Percentiles rank a stretch among this genome's conserved stretches.
These are phyloP conservation scores for Leishmania aethiopica DNA, from an alignment of 208 protist genomes.

Conservation along the genomic window DNA sequence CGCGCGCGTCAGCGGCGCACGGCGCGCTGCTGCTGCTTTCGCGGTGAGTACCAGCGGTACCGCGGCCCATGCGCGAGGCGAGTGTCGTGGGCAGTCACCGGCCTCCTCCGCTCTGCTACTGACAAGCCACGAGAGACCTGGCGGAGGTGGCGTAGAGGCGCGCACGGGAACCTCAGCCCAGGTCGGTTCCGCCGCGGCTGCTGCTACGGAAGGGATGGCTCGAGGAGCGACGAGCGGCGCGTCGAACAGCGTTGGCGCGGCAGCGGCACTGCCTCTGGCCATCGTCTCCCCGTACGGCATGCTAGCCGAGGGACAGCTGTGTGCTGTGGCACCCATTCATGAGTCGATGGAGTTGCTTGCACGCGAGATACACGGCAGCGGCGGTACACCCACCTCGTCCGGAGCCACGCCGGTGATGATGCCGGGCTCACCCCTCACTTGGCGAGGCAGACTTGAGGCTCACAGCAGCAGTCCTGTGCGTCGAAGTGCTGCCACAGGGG, in stretches of 20 bases:
- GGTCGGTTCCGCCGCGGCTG: neutral
- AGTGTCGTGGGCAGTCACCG: neutral
- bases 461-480: neutral
- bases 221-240: neutral
- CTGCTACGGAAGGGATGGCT: neutral
- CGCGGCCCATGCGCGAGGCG: neutral
- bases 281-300: conserved; percentile 7
- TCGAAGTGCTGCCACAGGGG: neutral
- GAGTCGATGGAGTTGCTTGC: conserved; percentile 17
- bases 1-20: conserved; percentile 8
- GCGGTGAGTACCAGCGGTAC: neutral
- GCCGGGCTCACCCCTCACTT: neutral
- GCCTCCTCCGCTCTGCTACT: neutral
- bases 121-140: neutral
- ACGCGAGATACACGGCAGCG: conserved; percentile 1
- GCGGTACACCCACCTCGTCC: neutral
- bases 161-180: neutral
- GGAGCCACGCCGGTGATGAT: neutral
- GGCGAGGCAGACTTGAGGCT: neutral
- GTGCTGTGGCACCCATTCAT: conserved; percentile 7
- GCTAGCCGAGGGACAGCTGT: neutral
- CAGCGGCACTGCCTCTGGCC: neutral
- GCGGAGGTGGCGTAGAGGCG: neutral
- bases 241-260: neutral
- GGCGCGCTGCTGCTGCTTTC: conserved; percentile 5